Evolutionary conservation across 164 flowering plant genomes (phyloP), one percentile per base, ranked within the genome.

Genomic region (Paratinospora sagittata): DNA sequence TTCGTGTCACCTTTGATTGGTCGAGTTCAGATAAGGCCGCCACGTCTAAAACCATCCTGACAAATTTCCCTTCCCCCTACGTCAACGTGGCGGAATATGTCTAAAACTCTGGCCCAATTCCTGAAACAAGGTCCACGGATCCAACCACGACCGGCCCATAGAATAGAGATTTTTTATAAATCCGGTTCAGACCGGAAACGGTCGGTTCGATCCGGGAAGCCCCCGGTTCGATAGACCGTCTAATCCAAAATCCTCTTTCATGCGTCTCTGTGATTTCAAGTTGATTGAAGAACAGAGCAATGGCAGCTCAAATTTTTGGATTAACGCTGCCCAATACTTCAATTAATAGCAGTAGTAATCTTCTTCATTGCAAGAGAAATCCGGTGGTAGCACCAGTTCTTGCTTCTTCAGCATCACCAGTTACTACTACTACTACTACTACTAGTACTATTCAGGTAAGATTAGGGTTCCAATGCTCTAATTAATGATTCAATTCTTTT

Each of bases 291-390:
- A 14, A 0, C 2, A 52, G 12, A 82, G 58, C 1, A 26, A 69
- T 69, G 71, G 23, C 64, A 10, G n/a, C 37, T 57, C 71, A 57
- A n/a, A 55, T 34, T 8, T n/a, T 60, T 14, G 71, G 63, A 12
- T 11, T 69, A 36, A 69, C 27, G 12, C 60, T 69, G 4, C 64
- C 71, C 71, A 21, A 9, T 3, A 57, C 61, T 17, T 55, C 61
- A n/a, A 55, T 30, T 45, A 61, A 30, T 30, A 1, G 34, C 64
- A 61, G 64, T 10, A 55, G n/a, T 19, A 12, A 55, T 27, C 64
- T 27, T 69, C 16, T 69, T 69, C 49, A 26, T 24, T 27, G 64
- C 64, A 11, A 24, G 12, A 61, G 33, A 24, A 61, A 61, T 9
- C 64, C 11, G 23, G 14, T 3, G 36, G n/a, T 30, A 27, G 21